Evolutionary conservation across 768 basidiomycete genomes (phyloP).

Genomic region (Kwoniella dejecticola): DNA sequence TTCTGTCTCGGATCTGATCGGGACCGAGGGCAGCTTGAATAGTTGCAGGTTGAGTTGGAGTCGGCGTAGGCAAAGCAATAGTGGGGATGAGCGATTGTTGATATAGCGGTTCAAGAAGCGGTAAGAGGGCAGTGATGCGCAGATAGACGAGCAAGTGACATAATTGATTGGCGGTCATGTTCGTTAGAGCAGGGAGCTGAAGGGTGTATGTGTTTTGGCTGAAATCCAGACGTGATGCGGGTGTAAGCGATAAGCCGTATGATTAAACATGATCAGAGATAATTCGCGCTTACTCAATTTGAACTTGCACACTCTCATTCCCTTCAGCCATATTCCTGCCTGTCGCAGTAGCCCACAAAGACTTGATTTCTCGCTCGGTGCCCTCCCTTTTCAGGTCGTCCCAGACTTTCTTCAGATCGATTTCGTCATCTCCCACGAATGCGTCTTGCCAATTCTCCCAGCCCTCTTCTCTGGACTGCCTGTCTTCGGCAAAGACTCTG

Average conservation of each 20-base stretch:
- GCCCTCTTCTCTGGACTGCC: constrained; percentile 17
- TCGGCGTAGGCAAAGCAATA: constrained; percentile 5
- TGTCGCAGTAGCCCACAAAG: constrained; percentile 25
- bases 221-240: too few relatives aligned
- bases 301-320: constrained; percentile 35
- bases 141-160: constrained; percentile 36
- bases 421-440: constrained; percentile 21
- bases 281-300: constrained; percentile 44
- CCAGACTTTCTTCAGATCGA: constrained; percentile 16
- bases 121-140: constrained; percentile 35
- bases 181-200: constrained; percentile 29
- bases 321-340: constrained; percentile 26
- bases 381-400: constrained; percentile 7
- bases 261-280: too few relatives aligned
- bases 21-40: constrained; percentile 1
- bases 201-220: constrained; percentile 32
- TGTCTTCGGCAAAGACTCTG: constrained; percentile 15
- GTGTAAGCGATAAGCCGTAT: too few relatives aligned
- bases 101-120: constrained; percentile 17
- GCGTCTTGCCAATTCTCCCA: constrained; percentile 26
- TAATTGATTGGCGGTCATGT: constrained; percentile 27
- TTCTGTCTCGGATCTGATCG: not conserved
- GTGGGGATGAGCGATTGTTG: constrained; percentile 12
- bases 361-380: constrained; percentile 22
- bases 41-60: not conserved